A percentile compares a stretch with the other conserved stretches of the same genome.
These are phyloP conservation scores for Mikania micrantha DNA, from an alignment of 129 eudicot genomes.

Conservation along the genomic window DNA sequence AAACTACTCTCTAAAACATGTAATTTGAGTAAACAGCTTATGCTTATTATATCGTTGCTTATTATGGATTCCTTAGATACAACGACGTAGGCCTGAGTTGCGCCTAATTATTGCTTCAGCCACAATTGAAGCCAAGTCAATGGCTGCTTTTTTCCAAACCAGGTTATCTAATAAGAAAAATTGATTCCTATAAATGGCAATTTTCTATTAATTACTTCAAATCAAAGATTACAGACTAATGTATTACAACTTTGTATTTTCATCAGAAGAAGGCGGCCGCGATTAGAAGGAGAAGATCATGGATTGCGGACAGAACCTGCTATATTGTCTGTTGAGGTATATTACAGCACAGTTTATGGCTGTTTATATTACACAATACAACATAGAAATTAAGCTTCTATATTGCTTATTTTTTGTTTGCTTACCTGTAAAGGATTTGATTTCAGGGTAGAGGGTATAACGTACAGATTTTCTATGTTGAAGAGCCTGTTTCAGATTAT, in stretches of 20 bases:
- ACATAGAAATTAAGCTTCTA: conserved; percentile 2
- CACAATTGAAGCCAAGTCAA: conserved; percentile 86
- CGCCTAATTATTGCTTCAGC: conserved; percentile 93
- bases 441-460: conserved; percentile 91
- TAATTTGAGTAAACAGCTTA: not conserved
- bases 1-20: not conserved
- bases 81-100: conserved; percentile 82
- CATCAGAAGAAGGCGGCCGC: conserved; percentile 54
- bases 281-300: conserved; percentile 40
- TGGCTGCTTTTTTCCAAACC: conserved; percentile 67
- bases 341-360: not conserved
- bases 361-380: not conserved
- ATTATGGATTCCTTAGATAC: conserved; percentile 51
- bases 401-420: conserved; percentile 9
- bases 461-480: conserved; percentile 62
- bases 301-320: conserved; percentile 70
- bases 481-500: conserved; percentile 92
- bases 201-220: not conserved
- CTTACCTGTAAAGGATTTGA: conserved; percentile 4
- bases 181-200: not conserved
- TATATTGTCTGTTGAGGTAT: conserved; percentile 95
- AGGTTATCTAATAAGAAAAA: conserved; percentile 41
- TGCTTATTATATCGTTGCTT: not conserved
- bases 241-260: not conserved
- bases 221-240: not conserved